Base-by-base conservation (phyloP, 1,284 basidiomycete species). In the Naganishia liquefaciens region DNA sequence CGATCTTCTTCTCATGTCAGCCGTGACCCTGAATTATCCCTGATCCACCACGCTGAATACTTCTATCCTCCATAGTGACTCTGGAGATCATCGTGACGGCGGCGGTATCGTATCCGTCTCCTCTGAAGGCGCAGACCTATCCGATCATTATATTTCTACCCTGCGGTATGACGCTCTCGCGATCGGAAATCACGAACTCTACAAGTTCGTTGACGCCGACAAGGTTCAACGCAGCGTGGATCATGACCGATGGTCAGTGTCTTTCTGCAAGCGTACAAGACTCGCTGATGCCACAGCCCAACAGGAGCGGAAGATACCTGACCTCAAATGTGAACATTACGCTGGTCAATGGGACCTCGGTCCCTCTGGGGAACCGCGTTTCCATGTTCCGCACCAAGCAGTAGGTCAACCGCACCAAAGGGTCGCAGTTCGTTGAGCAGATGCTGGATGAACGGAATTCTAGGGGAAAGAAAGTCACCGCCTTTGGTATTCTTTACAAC, bases 141-240 rank as follows among this genome's bases (percentile, higher is more conserved):
- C 86, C 0, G 91, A 93, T 70, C 88, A 88, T 72, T 88, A 91
- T 76, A 83, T 94, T 69, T 80, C 85, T 33, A 79, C 86, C 70
- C 81, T 94, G 30, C 86, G 88, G 0, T 94, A 92, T 73, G 93
- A 95, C 74, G 72, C 92, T 9, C 84, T 93, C 71, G 81, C 89
- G 0, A 90, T 93, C 66, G 92, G 93, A 73, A 94, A 94, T 72
- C 91, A 94, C 72, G 92, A 94, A 78, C 78, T 94, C 39, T 94
- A 93, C 78, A 82, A 85, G 68, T 92, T 91, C 74, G 82, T 80
- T 4, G 84, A 89, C 72, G 85, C 90, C 0, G 82, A 86, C 51
- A 89, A 91, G 76, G 88, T 91, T 17, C 58, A 54, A 6, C 49
- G 43, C 17, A 53, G 64, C 25, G 57, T 53, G 5, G 23, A 65